A percentile compares a stretch with the other conserved stretches of the same genome.
Evolutionary conservation across 306 rosid genomes (phyloP).

Genomic region (Cyamopsis tetragonoloba): DNA sequence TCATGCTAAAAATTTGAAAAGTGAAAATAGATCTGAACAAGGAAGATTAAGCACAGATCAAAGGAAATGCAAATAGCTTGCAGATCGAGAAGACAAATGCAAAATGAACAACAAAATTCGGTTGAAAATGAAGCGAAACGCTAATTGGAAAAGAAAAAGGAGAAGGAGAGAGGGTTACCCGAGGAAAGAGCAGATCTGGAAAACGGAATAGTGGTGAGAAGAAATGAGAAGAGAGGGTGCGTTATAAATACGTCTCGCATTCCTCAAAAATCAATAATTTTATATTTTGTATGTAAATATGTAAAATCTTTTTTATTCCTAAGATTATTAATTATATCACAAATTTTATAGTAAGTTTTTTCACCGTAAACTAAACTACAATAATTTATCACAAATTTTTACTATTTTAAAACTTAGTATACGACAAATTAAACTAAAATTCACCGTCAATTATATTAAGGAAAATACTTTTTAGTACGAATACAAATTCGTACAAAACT

Average conservation of each 20-base stretch:
- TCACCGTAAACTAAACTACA: too few species aligned
- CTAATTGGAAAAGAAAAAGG: background rate
- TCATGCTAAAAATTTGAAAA: background rate
- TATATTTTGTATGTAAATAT: too few species aligned
- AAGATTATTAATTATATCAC: too few species aligned
- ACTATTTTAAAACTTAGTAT: too few species aligned
- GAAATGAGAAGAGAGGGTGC: background rate
- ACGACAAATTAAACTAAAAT: too few species aligned
- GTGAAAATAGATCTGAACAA: conserved; percentile 11
- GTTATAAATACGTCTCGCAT: conserved; percentile 23
- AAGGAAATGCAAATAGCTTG: background rate
- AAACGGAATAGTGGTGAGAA: conserved; percentile 1
- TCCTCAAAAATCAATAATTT: background rate
- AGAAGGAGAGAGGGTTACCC: conserved; percentile 21
- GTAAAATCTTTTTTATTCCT: too few species aligned
- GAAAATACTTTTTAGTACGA: too few species aligned
- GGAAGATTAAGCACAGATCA: conserved; percentile 1
- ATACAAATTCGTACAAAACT: too few species aligned
- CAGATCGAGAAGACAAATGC: conserved; percentile 18
- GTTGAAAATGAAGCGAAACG: background rate
- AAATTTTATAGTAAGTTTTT: too few species aligned
- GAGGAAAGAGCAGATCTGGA: conserved; percentile 37
- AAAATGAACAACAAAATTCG: background rate
- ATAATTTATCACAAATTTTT: too few species aligned
- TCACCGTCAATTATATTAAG: too few species aligned